phyloP scores from a whole-genome alignment of 345 rosid species.

The Eucalyptus marginata region DNA sequence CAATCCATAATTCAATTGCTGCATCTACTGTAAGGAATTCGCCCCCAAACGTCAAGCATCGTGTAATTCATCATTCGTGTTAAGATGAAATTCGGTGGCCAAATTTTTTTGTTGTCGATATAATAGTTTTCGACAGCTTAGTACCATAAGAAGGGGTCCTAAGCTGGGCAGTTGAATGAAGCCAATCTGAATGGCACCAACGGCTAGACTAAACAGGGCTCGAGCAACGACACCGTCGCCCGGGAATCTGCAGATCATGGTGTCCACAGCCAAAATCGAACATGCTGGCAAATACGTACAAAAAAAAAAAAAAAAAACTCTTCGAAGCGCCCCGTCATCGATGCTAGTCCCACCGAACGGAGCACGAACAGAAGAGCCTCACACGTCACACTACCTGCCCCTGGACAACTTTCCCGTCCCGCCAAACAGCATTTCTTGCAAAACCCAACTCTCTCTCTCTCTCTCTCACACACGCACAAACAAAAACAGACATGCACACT shows the following conservation, averaged over 20 bases:
- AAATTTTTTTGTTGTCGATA: not conserved
- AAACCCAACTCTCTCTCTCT: not conserved
- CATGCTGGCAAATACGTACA: not conserved
- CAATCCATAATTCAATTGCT: not conserved
- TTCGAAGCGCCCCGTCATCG: not conserved
- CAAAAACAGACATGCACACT: not conserved
- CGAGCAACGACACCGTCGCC: not conserved
- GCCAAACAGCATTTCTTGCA: not conserved
- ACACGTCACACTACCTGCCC: not conserved
- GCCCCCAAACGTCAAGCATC: not conserved
- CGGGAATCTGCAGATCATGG: not conserved
- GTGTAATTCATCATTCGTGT: not conserved
- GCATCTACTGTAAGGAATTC: not conserved
- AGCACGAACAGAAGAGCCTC: not conserved
- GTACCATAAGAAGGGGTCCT: not conserved
- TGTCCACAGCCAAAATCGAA: not conserved
- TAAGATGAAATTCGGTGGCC: not conserved
- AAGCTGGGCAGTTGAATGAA: not conserved
- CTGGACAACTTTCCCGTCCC: not conserved
- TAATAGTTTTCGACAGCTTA: not conserved
- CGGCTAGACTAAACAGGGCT: not conserved
- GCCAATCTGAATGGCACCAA: not conserved
- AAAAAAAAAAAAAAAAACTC: not conserved
- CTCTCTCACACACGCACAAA: not conserved
- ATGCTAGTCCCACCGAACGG: not conserved